Conservation (phyloP, 768 basidiomycete species). For the Leucosporidium scottii region DNA sequence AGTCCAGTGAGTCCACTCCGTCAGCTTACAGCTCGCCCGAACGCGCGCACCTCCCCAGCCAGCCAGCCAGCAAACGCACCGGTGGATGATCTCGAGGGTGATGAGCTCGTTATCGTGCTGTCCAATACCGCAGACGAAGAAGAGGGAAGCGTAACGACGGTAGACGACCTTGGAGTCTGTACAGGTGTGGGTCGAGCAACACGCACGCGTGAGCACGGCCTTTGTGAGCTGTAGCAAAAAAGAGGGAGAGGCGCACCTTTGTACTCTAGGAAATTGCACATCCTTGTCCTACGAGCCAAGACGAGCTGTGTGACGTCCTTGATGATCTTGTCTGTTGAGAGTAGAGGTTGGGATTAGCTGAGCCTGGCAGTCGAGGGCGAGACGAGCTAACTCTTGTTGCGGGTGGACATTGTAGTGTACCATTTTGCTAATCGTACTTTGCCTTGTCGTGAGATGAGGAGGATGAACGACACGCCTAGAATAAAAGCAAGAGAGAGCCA, state of each 20-base stretch:
- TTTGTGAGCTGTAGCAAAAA: neutral
- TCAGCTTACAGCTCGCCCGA: neutral
- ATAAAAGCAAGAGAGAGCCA: conserved; percentile 45
- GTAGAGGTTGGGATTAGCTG: neutral
- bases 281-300: conserved; percentile 66
- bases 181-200: too few relatives aligned
- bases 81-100: conserved; percentile 85
- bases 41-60: neutral
- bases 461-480: conserved; percentile 65
- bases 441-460: conserved; percentile 90
- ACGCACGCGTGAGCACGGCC: neutral
- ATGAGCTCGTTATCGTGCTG: conserved; percentile 83
- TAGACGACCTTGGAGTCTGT: conserved; percentile 82
- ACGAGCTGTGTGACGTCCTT: conserved; percentile 94
- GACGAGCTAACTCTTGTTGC: conserved; percentile 42
- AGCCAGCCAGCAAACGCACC: conserved; percentile 57
- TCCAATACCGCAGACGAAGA: conserved; percentile 84
- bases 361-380: neutral
- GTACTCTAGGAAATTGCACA: conserved; percentile 96
- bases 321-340: conserved; percentile 61
- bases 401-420: conserved; percentile 77
- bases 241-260: conserved; percentile 57
- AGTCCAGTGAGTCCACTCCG: neutral
- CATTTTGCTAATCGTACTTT: conserved; percentile 94
- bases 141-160: conserved; percentile 87